phyloP scores from a whole-genome alignment of 1,284 basidiomycete genomes.

The Volvariella volvacea region DNA sequence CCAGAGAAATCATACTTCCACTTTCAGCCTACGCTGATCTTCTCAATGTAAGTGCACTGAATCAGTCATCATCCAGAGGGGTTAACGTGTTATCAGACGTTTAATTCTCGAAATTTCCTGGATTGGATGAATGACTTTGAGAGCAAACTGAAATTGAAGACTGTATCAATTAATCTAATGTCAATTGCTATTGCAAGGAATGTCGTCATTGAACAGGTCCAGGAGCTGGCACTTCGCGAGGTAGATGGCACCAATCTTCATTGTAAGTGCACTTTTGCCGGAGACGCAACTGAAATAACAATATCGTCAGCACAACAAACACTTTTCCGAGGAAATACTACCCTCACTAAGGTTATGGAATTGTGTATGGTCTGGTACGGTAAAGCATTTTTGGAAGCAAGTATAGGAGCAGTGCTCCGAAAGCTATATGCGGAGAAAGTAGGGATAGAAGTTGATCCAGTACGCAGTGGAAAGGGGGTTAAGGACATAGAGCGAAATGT shows the following conservation, averaged over 20 bases:
- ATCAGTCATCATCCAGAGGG: too few species aligned
- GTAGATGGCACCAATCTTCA: conserved; percentile 50
- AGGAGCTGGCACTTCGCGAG: conserved; percentile 58
- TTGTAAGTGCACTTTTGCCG: conserved; percentile 38
- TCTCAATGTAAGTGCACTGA: conserved; percentile 35
- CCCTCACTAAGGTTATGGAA: conserved; percentile 77
- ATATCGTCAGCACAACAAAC: conserved; percentile 49
- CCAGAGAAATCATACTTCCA: conserved; percentile 71
- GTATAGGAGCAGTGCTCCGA: conserved; percentile 63
- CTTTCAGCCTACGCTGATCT: conserved; percentile 48
- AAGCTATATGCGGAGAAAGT: conserved; percentile 65
- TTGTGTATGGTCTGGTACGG: conserved; percentile 73
- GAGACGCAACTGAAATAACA: conserved; percentile 2
- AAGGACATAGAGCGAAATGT: conserved; percentile 63
- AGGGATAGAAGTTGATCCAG: conserved; percentile 72
- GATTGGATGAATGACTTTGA: conserved; percentile 73
- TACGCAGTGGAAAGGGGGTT: conserved; percentile 47
- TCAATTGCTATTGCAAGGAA: conserved; percentile 63
- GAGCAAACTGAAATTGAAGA: conserved; percentile 55
- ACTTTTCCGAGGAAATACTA: conserved; percentile 74
- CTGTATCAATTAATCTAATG: conserved; percentile 52
- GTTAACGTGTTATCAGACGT: conserved; percentile 31
- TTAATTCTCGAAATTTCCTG: conserved; percentile 59
- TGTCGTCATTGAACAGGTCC: conserved; percentile 57
- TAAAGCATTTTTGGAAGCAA: conserved; percentile 67